Evolutionary conservation across 371 early-diverging fungal genomes (phyloP).

Genomic region (Apophysomyces sp.): DNA sequence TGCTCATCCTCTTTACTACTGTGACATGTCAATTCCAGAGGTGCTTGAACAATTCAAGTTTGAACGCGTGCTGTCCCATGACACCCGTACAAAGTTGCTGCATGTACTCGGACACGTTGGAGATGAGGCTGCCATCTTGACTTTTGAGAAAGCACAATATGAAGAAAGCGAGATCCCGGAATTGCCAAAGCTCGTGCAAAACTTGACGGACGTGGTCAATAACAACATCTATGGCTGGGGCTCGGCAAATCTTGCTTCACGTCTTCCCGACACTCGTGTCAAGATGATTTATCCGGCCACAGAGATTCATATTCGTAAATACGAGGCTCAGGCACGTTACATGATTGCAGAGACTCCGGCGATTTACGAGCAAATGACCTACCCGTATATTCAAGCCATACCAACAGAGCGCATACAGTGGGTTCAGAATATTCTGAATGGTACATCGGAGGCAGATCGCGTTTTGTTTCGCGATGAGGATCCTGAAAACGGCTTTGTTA

Average conservation of each 20-base stretch:
- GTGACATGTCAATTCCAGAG: not conserved
- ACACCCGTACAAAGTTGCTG: slow-evolving; percentile 36
- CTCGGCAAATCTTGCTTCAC: slow-evolving; percentile 27
- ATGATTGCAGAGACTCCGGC: slow-evolving; percentile 60
- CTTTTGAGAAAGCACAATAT: slow-evolving; percentile 58
- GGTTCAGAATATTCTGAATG: slow-evolving; percentile 78
- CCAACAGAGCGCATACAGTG: slow-evolving; percentile 68
- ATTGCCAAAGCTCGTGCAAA: slow-evolving; percentile 27
- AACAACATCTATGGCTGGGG: slow-evolving; percentile 71
- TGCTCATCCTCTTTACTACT: too few species aligned
- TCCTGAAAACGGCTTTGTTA: slow-evolving; percentile 64
- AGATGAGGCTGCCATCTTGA: slow-evolving; percentile 29
- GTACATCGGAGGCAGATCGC: slow-evolving; percentile 65
- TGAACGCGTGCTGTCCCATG: slow-evolving; percentile 35
- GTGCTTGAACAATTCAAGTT: slow-evolving; percentile 33
- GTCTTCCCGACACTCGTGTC: slow-evolving; percentile 51
- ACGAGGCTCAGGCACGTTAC: slow-evolving; percentile 60
- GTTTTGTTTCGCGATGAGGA: slow-evolving; percentile 57
- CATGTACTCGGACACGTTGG: slow-evolving; percentile 33
- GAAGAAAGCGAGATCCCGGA: slow-evolving; percentile 27
- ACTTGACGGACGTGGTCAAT: slow-evolving; percentile 30
- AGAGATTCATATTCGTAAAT: slow-evolving; percentile 71
- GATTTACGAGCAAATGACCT: slow-evolving; percentile 44
- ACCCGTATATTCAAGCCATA: slow-evolving; percentile 65
- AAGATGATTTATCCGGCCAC: slow-evolving; percentile 67